phyloP scores from a whole-genome alignment of 2,329 filamentous ascomycete species.

The Geosmithia flava region DNA sequence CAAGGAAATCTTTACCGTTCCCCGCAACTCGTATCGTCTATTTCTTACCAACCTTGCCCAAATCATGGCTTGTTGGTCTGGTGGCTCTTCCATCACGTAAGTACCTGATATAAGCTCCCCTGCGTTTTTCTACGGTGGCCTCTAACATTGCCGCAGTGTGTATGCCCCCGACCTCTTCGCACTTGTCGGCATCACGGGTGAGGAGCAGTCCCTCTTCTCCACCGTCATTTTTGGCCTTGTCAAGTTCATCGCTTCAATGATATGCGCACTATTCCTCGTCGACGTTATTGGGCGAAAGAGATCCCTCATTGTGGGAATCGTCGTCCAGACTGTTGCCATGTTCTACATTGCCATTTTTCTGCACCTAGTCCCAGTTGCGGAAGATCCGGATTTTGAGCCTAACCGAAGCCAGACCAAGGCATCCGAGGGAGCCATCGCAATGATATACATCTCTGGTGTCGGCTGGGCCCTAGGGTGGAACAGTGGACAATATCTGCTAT shows the following conservation, averaged over 20 bases:
- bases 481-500: conserved; percentile 8
- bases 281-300: conserved; percentile 15
- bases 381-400: conserved; percentile 6
- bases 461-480: conserved; percentile 9
- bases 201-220: conserved; percentile 10
- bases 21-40: conserved; percentile 11
- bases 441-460: conserved; percentile 9
- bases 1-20: conserved; percentile 8
- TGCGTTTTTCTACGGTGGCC: no score
- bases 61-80: conserved; percentile 9
- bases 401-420: neutral
- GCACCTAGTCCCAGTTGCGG: conserved; percentile 6
- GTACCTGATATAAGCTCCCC: no score
- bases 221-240: conserved; percentile 11
- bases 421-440: conserved; percentile 3
- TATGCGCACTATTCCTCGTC: conserved; percentile 17
- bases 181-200: conserved; percentile 7
- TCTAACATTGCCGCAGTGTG: conserved; percentile 2
- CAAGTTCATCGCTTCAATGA: conserved; percentile 10
- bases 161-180: conserved; percentile 10
- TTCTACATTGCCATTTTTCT: conserved; percentile 14
- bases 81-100: conserved; percentile 7
- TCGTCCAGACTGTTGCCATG: conserved; percentile 11
- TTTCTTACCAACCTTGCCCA: conserved; percentile 10
- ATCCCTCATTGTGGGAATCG: conserved; percentile 11